Evolutionary conservation across 371 early-diverging fungal species (phyloP), one percentile per base, ranked within the genome.

Genomic region (Gilbertella persicaria): DNA sequence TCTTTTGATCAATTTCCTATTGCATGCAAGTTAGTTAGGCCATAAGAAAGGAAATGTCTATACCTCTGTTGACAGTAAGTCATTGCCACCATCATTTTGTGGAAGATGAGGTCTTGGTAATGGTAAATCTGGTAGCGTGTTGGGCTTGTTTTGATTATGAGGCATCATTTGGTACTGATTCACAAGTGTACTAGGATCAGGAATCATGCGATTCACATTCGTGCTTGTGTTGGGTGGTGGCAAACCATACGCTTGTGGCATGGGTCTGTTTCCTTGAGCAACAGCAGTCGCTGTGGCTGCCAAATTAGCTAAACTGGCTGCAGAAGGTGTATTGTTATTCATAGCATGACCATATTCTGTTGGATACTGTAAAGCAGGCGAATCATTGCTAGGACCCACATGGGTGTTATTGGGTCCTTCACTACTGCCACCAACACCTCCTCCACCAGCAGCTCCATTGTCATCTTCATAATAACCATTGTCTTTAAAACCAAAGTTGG

Each of bases 401-500:
- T 8, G 33, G 13, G 19, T 29, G 23, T 29, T 5, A 2, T 17
- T 17, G 0, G 43, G 30, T 42, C 16, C 23, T 16, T 17, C 26
- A 35, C 20, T 25, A 8, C n/a, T 30, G n/a, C 35, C 13, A 17
- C 10, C 33, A 2, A 26, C 37, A 4, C 16, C 35, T 7, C 35
- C 25, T 38, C 20, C 30, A 14, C 20, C 44, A 44, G 33, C 29
- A 17, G 24, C 50, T 17, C 47, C 50, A 29, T 49, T 71, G 0
- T 70, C 73, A 28, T 71, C 68, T 28, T 78, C 57, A 47, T 70
- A 71, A 55, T 65, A 70, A 14, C 48, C 54, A 5, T 79, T 79
- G 19, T 83, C 85, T 33, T 70, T 69, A 13, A 68, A 68, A 21
- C 71, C 75, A 55, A 93, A 95, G 43, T 85, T 79, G 8, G 93